A percentile compares a stretch with the other conserved stretches of the same genome.
Evolutionary conservation across 2,329 filamentous ascomycete genomes (phyloP).

Genomic region (Penicillium fuscoglaucum): DNA sequence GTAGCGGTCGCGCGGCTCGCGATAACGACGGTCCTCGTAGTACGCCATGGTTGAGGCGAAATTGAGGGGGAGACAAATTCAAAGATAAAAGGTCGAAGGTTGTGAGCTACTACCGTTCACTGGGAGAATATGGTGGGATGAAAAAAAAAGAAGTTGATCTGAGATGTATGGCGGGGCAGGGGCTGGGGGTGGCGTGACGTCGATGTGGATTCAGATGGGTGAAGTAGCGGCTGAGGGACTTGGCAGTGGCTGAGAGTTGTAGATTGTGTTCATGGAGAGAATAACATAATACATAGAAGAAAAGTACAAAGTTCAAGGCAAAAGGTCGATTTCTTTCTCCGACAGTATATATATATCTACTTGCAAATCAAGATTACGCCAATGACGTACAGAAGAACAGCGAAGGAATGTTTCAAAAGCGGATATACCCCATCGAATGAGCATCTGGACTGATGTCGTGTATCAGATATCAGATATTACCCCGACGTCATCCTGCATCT

Average conservation of each 20-base stretch:
- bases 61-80: constrained; percentile 2
- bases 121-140: constrained; percentile 12
- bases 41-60: constrained; percentile 34
- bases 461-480: background rate
- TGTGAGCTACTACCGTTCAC: constrained; percentile 21
- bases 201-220: constrained; percentile 21
- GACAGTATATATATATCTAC: constrained; percentile 9
- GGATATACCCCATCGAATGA: constrained; percentile 12
- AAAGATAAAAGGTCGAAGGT: constrained; percentile 10
- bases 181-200: constrained; percentile 30
- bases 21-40: constrained; percentile 37
- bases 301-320: background rate
- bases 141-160: constrained; percentile 11
- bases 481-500: constrained; percentile 20
- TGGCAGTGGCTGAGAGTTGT: constrained; percentile 11
- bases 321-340: background rate
- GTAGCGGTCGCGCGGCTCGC: constrained; percentile 34
- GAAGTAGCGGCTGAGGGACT: constrained; percentile 7
- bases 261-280: background rate
- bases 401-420: background rate
- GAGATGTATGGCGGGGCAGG: constrained; percentile 18
- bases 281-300: background rate
- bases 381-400: constrained; percentile 1
- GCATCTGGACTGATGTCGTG: background rate
- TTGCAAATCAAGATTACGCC: background rate